Percentiles rank a stretch among this genome's conserved stretches.
Evolutionary conservation across 2,329 filamentous ascomycete species (phyloP).

Genomic region (Plenodomus lindquistii): DNA sequence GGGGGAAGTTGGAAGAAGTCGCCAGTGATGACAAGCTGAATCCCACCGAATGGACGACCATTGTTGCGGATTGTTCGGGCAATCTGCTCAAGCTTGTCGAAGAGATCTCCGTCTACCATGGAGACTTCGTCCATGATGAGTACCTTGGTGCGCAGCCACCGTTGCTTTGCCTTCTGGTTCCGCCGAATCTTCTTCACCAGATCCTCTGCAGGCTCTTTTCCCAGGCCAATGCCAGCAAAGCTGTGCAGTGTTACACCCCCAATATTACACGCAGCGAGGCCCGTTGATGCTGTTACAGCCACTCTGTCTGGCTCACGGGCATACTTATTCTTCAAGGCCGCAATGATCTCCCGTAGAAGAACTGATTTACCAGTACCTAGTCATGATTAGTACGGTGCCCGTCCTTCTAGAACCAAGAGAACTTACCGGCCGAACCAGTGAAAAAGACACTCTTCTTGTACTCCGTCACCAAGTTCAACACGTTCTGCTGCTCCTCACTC

Average conservation of each 20-base stretch:
- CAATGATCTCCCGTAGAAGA: conserved; percentile 88
- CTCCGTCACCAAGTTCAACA: conserved; percentile 80
- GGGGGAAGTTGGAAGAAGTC: conserved; percentile 98
- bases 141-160: conserved; percentile 87
- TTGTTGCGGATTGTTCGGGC: conserved; percentile 87
- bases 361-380: conserved; percentile 93
- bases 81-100: conserved; percentile 92
- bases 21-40: conserved; percentile 92
- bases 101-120: conserved; percentile 97
- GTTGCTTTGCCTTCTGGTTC: conserved; percentile 83
- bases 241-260: conserved; percentile 95
- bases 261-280: conserved; percentile 94
- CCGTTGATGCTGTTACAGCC: conserved; percentile 93
- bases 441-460: conserved; percentile 91
- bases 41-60: conserved; percentile 89
- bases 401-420: neutral
- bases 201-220: conserved; percentile 80
- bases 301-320: conserved; percentile 77
- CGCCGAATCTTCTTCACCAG: conserved; percentile 88
- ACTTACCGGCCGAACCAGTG: conserved; percentile 81
- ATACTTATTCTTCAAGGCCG: conserved; percentile 76
- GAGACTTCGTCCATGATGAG: conserved; percentile 94
- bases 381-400: conserved; percentile 6
- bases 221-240: conserved; percentile 92
- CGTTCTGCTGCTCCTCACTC: conserved; percentile 83